Evolutionary conservation across 129 eudicot genomes (phyloP), one percentile per base, ranked within the genome.

Genomic region (Solidago caesia): DNA sequence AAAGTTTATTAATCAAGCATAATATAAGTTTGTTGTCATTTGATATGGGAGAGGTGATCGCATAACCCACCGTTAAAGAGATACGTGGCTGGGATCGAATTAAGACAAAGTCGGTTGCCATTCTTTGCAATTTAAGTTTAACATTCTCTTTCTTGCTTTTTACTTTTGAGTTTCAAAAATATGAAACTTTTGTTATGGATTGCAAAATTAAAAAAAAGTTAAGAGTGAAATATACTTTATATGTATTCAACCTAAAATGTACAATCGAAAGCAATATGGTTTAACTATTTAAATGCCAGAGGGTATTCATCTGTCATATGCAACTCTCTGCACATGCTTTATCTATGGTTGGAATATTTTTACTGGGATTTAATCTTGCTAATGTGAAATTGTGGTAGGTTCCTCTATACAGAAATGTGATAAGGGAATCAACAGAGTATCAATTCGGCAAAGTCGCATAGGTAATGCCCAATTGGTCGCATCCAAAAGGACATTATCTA

Each of bases 401-500:
- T 76, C 73, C 55, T 46, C 78, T 39, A 14, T 74, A 69, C 82
- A 73, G 85, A 60, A 70, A 48, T 59, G 39, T 69, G 80, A 80
- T 14, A 82, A 78, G 64, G 72, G 71, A 62, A 58, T 84, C 67
- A 74, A 67, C 75, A 84, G 67, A 55, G 80, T 79, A 78, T 68
- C 82, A 33, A 70, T 87, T 63, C 70, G 64, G 44, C 83, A 74
- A 58, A 72, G 69, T 12, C 71, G 21, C 42, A 64, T 64, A 21
- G 21, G 21, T 21, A 21, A 21, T 21, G 21, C 21, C 21, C 21
- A 21, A 71, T 57, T 39, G 44, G 76, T 16, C 48, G 26, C 77
- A 76, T 73, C 80, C 56, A 82, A 76, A 70, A 85, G 72, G 81
- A 67, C 81, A 29, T 72, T 82, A 53, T 43, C 64, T 71, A 73